Evolutionary conservation across 2,329 filamentous ascomycete species (phyloP).

Genomic region (Cladophialophora chaetospira): DNA sequence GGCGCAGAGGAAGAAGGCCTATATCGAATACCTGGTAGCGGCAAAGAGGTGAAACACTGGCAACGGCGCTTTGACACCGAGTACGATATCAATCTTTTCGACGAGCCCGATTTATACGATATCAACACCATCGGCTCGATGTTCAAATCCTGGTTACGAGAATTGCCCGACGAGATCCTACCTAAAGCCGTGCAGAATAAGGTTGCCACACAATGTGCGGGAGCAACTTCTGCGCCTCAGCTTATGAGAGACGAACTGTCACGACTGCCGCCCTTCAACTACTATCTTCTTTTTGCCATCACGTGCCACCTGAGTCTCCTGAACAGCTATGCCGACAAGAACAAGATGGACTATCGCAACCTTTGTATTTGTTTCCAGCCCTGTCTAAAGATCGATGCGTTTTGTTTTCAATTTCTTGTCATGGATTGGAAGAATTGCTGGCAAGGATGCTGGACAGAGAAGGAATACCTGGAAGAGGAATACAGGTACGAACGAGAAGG

Average conservation of each 20-base stretch:
- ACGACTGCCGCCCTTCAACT: constrained; percentile 93
- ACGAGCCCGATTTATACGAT: constrained; percentile 84
- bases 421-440: constrained; percentile 96
- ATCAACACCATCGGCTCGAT: constrained; percentile 96
- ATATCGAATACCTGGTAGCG: constrained; percentile 88
- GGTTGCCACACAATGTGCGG: constrained; percentile 76
- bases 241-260: constrained; percentile 88
- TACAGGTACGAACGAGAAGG: constrained; percentile 34
- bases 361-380: constrained; percentile 96
- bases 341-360: constrained; percentile 98
- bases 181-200: constrained; percentile 80
- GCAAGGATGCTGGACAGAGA: constrained; percentile 92
- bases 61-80: constrained; percentile 87
- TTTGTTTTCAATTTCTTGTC: constrained; percentile 93
- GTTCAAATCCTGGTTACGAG: constrained; percentile 93
- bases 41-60: constrained; percentile 89
- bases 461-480: constrained; percentile 69
- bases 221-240: constrained; percentile 78
- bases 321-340: constrained; percentile 87
- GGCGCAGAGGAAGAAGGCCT: constrained; percentile 91
- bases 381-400: constrained; percentile 92
- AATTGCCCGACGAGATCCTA: constrained; percentile 91
- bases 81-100: constrained; percentile 85
- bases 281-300: constrained; percentile 95
- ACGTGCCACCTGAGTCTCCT: constrained; percentile 93